phyloP scores from a whole-genome alignment of 2,329 filamentous ascomycete species.

The Leptographium wingfieldii region DNA sequence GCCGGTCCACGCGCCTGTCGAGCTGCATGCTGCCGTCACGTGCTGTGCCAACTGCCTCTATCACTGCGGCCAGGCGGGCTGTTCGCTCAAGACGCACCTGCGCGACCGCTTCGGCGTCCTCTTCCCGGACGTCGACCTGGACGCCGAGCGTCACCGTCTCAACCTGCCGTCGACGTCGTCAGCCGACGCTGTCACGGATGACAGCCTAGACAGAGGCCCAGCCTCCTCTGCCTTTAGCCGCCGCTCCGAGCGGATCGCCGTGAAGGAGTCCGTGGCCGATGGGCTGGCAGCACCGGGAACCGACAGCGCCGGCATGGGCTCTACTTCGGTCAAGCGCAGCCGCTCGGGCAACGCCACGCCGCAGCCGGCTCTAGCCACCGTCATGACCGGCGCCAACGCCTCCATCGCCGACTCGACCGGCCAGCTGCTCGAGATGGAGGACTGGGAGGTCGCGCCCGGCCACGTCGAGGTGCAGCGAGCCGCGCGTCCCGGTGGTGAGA shows the following conservation, averaged over 20 bases:
- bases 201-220: neutral
- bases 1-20: conserved; percentile 2
- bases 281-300: neutral
- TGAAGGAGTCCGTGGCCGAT: neutral
- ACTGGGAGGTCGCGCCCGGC: conserved; percentile 24
- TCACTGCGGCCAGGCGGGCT: conserved; percentile 13
- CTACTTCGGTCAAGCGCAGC: too few species aligned
- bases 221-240: neutral
- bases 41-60: conserved; percentile 20
- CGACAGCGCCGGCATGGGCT: neutral
- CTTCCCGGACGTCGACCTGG: conserved; percentile 7
- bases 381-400: neutral
- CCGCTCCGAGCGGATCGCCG: conserved; percentile 9
- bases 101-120: conserved; percentile 4
- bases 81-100: conserved; percentile 11
- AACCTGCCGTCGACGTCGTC: neutral
- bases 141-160: neutral
- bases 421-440: conserved; percentile 20
- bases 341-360: neutral
- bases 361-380: neutral
- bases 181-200: neutral
- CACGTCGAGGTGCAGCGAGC: conserved; percentile 12
- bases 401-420: too few species aligned
- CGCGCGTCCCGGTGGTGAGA: neutral
- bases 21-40: conserved; percentile 8